These are phyloP conservation scores for Talaromyces sp. DNA, from an alignment of 2,329 filamentous ascomycete species.

Conservation along the genomic window DNA sequence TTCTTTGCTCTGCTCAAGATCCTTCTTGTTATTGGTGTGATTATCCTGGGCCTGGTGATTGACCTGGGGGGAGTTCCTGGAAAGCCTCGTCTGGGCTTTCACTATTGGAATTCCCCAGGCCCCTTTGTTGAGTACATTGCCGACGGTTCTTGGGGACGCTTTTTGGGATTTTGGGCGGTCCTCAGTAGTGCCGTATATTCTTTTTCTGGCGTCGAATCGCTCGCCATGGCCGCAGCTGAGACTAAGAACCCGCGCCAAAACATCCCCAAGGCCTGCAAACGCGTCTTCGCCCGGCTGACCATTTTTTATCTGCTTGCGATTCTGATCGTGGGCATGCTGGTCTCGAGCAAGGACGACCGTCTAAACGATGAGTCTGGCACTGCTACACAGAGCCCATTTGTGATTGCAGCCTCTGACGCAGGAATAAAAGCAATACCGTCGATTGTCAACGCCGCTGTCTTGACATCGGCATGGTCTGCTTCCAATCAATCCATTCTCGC, in stretches of 20 bases:
- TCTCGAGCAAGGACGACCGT: slow-evolving; percentile 7
- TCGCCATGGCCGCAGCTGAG: slow-evolving; percentile 75
- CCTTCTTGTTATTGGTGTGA: slow-evolving; percentile 67
- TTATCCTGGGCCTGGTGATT: slow-evolving; percentile 72
- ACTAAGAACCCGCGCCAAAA: slow-evolving; percentile 35
- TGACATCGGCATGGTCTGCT: slow-evolving; percentile 41
- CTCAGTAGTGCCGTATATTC: slow-evolving; percentile 42
- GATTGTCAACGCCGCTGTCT: slow-evolving; percentile 39
- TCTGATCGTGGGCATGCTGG: slow-evolving; percentile 14
- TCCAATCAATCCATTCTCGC: slow-evolving; percentile 40
- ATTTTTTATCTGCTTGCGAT: slow-evolving; percentile 14
- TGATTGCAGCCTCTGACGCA: slow-evolving; percentile 37
- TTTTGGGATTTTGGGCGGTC: slow-evolving; percentile 57
- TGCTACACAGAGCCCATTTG: slow-evolving; percentile 36
- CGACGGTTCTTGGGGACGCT: slow-evolving; percentile 54
- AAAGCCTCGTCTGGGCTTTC: slow-evolving; percentile 69
- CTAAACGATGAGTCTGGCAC: slow-evolving; percentile 16
- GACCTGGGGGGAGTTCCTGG: slow-evolving; percentile 62
- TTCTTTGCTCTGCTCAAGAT: slow-evolving; percentile 76
- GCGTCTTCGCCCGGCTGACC: slow-evolving; percentile 12
- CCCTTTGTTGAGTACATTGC: slow-evolving; percentile 61
- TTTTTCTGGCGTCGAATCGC: slow-evolving; percentile 63
- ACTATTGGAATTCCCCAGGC: slow-evolving; percentile 65
- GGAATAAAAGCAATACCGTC: slow-evolving; percentile 35
- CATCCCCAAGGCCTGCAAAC: slow-evolving; percentile 14